phyloP scores from a whole-genome alignment of 768 basidiomycete genomes.

The Xerocomellus amylosporus region DNA sequence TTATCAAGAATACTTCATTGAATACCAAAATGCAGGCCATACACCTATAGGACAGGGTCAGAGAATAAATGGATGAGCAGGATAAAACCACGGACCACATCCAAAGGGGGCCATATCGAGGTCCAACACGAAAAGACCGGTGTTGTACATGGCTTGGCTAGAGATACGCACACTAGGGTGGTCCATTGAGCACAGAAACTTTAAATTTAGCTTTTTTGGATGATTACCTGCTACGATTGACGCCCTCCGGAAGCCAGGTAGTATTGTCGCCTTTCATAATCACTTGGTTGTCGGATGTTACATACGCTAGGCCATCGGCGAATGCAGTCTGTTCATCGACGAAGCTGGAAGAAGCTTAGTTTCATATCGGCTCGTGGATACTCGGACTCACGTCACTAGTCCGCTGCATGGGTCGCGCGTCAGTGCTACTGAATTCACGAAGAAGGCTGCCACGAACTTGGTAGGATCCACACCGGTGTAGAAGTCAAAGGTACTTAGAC shows the following conservation, averaged over 20 bases:
- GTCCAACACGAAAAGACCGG: conserved; percentile 83
- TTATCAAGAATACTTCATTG: background rate
- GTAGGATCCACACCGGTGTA: conserved; percentile 65
- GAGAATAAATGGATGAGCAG: background rate
- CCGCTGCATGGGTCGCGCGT: conserved; percentile 45
- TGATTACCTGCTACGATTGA: conserved; percentile 57
- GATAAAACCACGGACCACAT: conserved; percentile 52
- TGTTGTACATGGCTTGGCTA: conserved; percentile 59
- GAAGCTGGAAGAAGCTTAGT: conserved; percentile 45
- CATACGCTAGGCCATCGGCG: conserved; percentile 51
- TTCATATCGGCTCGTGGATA: background rate
- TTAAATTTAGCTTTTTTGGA: background rate
- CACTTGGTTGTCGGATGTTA: conserved; percentile 54
- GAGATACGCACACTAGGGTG: conserved; percentile 69
- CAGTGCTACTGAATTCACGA: conserved; percentile 13
- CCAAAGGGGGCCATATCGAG: conserved; percentile 84
- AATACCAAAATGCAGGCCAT: conserved; percentile 82
- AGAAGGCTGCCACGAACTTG: conserved; percentile 35
- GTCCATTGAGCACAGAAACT: background rate
- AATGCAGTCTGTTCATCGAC: conserved; percentile 56
- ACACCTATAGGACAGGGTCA: conserved; percentile 44
- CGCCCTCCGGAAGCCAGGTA: conserved; percentile 49
- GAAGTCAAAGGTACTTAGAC: conserved; percentile 53
- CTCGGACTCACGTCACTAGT: conserved; percentile 57
- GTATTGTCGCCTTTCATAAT: conserved; percentile 79